Base-by-base conservation (phyloP, 1,284 basidiomycete species). In the Amylostereum areolatum region DNA sequence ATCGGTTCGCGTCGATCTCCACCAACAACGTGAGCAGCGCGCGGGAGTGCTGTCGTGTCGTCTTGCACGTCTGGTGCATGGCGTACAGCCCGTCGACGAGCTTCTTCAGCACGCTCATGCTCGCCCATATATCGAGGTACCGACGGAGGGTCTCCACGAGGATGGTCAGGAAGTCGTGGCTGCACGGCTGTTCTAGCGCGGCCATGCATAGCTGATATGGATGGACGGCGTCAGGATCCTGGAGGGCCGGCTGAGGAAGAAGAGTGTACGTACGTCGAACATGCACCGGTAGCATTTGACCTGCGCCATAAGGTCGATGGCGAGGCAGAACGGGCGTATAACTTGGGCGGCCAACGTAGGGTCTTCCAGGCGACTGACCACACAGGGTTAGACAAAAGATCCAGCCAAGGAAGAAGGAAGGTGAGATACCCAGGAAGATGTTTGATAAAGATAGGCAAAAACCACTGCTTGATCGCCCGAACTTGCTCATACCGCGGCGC, bases 401-500 rank as follows among this genome's bases (percentile, higher is more conserved):
- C 11, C 2, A 2, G n/a, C 7, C 18, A 44, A 18, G 11, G 41
- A 36, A 44, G 12, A 9, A 44, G 25, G 9, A 12, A 12, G 46
- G 10, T 31, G 43, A 62, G 67, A 56, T 56, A 83, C 83, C 63
- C 69, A 34, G 68, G 41, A 43, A 81, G 64, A 52, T 73, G 66
- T 54, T 77, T 81, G 54, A 74, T 75, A 49, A 87, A 68, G 24
- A 80, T 67, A 4, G 86, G 86, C 25, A 86, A 61, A 30, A 90
- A 69, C 88, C 88, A 90, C 41, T 78, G 74, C 50, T 71, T 74
- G 49, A 88, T 74, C 2, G 75, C 76, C 53, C 81, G 71, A 27
- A 85, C 77, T 66, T 88, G 85, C 54, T 88, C 84, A 53, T 80
- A 89, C 11, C 84, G 75, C 28, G 82, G 72, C 3, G 83, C 78